Conservation (phyloP, 1,139 yeast species). For the Candida sp. region DNA sequence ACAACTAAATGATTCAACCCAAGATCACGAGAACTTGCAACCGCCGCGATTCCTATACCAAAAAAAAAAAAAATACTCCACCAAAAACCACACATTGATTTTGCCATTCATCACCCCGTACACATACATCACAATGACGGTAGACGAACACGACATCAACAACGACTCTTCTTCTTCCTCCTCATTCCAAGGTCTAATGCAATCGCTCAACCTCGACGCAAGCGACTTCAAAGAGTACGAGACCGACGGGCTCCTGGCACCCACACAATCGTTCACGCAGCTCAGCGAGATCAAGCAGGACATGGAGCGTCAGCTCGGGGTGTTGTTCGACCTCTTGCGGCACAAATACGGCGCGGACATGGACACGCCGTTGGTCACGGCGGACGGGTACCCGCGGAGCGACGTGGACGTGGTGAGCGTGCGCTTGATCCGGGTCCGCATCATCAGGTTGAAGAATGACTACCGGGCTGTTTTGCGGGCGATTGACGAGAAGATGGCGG, state of each 20-base stretch:
- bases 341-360: slow-evolving; percentile 52
- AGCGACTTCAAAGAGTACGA: slow-evolving; percentile 25
- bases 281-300: slow-evolving; percentile 31
- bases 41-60: no score
- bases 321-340: slow-evolving; percentile 35
- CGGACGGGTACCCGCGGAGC: slow-evolving; percentile 84
- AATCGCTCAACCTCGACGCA: slow-evolving; percentile 37
- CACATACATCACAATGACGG: no score
- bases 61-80: no score
- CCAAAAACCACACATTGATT: no score
- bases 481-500: slow-evolving; percentile 49
- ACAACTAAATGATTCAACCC: no score
- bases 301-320: slow-evolving; percentile 37
- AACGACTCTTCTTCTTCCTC: no score
- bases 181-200: slow-evolving; percentile 45
- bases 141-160: slow-evolving; percentile 18
- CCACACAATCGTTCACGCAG: slow-evolving; percentile 27
- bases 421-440: slow-evolving; percentile 62
- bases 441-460: slow-evolving; percentile 76
- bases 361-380: slow-evolving; percentile 65
- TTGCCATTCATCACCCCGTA: no score
- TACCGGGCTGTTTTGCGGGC: slow-evolving; percentile 51
- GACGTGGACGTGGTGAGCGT: slow-evolving; percentile 83
- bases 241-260: slow-evolving; percentile 16
- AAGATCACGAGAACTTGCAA: not conserved